These are phyloP conservation scores for Phytophthora idaei DNA, from an alignment of 352 stramenopile genomes.

Conservation along the genomic window DNA sequence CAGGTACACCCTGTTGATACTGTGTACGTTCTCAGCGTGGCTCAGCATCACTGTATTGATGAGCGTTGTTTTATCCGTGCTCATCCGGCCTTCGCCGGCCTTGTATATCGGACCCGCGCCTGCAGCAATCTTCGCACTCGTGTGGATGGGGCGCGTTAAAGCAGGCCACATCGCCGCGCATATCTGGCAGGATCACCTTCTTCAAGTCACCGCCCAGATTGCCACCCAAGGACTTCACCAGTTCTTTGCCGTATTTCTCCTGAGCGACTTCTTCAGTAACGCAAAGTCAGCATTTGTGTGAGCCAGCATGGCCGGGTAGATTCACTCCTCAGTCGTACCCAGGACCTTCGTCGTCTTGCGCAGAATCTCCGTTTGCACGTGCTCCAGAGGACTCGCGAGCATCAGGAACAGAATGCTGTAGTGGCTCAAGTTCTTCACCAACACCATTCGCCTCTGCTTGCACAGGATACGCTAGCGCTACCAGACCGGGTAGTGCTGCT, in stretches of 20 bases:
- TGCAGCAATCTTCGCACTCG: conserved; percentile 45
- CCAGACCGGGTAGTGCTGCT: conserved; percentile 33
- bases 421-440: conserved; percentile 53
- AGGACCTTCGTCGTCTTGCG: conserved; percentile 59
- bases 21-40: conserved; percentile 48
- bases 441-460: conserved; percentile 58
- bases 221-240: conserved; percentile 48
- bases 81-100: conserved; percentile 63
- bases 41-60: conserved; percentile 50
- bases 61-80: conserved; percentile 69
- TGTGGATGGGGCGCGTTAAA: conserved; percentile 65
- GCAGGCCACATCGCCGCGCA: conserved; percentile 40
- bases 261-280: conserved; percentile 80
- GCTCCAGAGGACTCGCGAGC: conserved; percentile 46
- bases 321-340: conserved; percentile 62
- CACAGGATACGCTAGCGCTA: conserved; percentile 46
- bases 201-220: conserved; percentile 65
- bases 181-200: conserved; percentile 59
- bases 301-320: conserved; percentile 56
- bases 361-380: conserved; percentile 64
- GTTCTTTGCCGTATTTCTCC: conserved; percentile 53
- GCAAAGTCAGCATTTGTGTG: conserved; percentile 66
- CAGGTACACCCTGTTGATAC: conserved; percentile 54
- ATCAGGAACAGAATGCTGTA: conserved; percentile 58
- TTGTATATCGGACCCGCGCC: conserved; percentile 69